These are phyloP conservation scores for Apiospora aurea DNA, from an alignment of 2,329 filamentous ascomycete genomes.

Conservation along the genomic window DNA sequence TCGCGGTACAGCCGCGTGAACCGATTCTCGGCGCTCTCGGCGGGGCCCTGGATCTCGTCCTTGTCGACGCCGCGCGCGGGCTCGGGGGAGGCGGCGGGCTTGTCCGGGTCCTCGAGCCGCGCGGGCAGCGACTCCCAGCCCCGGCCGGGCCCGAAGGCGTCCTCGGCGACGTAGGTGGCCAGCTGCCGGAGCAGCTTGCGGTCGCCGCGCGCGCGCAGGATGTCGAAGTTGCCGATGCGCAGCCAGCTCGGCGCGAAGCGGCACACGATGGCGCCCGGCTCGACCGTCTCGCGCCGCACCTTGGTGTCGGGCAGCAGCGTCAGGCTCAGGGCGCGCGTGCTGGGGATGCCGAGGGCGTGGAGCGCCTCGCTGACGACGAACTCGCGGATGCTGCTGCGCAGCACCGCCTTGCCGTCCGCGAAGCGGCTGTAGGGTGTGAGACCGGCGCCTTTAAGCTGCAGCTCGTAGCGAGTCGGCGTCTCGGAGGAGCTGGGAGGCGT, in stretches of 20 bases:
- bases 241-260: constrained; percentile 93
- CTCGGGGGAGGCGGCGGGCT: constrained; percentile 51
- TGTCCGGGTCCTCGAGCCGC: constrained; percentile 59
- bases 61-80: constrained; percentile 61
- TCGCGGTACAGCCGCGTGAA: constrained; percentile 89
- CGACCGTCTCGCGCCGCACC: constrained; percentile 79
- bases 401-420: constrained; percentile 92
- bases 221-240: constrained; percentile 92
- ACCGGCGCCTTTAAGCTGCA: constrained; percentile 94
- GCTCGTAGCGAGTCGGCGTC: constrained; percentile 71
- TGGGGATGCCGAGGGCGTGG: constrained; percentile 84
- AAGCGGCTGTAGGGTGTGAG: constrained; percentile 95
- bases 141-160: constrained; percentile 69
- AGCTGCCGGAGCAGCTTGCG: constrained; percentile 75
- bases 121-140: constrained; percentile 87
- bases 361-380: constrained; percentile 92
- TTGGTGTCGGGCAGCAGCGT: constrained; percentile 75
- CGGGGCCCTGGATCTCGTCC: constrained; percentile 70
- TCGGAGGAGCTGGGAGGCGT: constrained; percentile 64
- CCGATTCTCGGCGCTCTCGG: constrained; percentile 78
- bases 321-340: constrained; percentile 84
- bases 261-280: constrained; percentile 91
- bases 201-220: constrained; percentile 84
- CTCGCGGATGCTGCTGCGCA: constrained; percentile 91
- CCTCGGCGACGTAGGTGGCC: constrained; percentile 83